These are phyloP conservation scores for Alternaria sp. DNA, from an alignment of 2,329 filamentous ascomycete genomes.

Conservation along the genomic window DNA sequence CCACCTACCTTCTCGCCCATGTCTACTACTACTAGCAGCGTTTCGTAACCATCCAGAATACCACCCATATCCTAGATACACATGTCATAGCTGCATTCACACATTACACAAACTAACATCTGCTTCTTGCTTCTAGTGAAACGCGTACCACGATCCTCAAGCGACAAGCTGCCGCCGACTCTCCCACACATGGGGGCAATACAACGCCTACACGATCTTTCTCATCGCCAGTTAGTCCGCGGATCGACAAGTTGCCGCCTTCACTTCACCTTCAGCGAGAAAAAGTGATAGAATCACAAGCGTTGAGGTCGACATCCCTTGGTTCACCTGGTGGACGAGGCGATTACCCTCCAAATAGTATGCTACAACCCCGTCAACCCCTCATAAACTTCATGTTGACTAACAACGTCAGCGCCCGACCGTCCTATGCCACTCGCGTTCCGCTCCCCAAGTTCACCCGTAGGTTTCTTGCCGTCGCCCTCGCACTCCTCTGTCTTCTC, in stretches of 20 bases:
- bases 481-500: conserved; percentile 1
- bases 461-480: neutral
- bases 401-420: conserved; percentile 25
- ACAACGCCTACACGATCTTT: neutral
- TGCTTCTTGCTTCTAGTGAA: neutral
- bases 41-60: neutral
- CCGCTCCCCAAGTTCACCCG: conserved; percentile 13
- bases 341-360: conserved; percentile 23
- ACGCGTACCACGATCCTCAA: neutral
- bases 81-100: neutral
- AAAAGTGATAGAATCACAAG: neutral
- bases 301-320: neutral
- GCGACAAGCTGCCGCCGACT: neutral
- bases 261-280: neutral
- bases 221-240: neutral
- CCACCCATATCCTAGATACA: neutral
- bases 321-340: neutral
- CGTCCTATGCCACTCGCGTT: conserved; percentile 35
- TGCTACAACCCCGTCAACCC: neutral
- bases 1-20: neutral
- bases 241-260: neutral
- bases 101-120: neutral
- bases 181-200: neutral
- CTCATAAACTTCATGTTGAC: neutral
- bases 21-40: neutral